Conservation (phyloP, 495 filamentous ascomycete species). For the Pseudoneurospora amorphoporcata region DNA sequence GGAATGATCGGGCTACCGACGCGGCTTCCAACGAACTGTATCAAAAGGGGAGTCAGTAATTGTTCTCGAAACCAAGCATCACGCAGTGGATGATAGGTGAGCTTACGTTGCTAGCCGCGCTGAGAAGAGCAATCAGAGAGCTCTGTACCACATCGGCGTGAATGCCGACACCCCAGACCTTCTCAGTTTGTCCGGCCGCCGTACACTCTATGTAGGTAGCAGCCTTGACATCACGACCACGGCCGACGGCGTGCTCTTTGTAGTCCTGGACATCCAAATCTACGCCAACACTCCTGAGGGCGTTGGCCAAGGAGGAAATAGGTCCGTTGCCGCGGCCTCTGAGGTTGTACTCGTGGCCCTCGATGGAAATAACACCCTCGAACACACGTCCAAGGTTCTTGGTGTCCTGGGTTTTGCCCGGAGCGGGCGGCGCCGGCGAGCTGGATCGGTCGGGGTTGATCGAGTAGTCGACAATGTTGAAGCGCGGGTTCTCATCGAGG, state of each 20-base stretch:
- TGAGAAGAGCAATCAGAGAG: conserved; percentile 78
- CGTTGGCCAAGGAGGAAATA: conserved; percentile 78
- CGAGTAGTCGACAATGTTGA: conserved; percentile 83
- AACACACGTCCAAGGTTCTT: conserved; percentile 75
- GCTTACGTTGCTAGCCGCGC: conserved; percentile 81
- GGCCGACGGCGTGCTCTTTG: conserved; percentile 89
- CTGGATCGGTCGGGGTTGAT: conserved; percentile 76
- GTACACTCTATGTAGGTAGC: conserved; percentile 91
- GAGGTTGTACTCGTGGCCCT: conserved; percentile 68
- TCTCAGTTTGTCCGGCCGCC: conserved; percentile 53
- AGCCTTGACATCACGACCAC: conserved; percentile 71
- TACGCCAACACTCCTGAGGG: conserved; percentile 69
- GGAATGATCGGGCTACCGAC: conserved; percentile 45
- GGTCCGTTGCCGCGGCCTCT: conserved; percentile 80
- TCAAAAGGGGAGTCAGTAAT: conserved; percentile 4
- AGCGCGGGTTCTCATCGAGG: conserved; percentile 69
- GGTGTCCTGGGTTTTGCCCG: conserved; percentile 60
- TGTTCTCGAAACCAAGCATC: background rate
- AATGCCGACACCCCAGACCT: conserved; percentile 93
- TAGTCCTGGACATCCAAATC: conserved; percentile 90
- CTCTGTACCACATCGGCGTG: conserved; percentile 92
- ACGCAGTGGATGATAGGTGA: background rate
- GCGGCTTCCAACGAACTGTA: conserved; percentile 48
- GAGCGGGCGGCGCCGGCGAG: conserved; percentile 59
- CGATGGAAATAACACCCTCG: conserved; percentile 76